Percentiles rank a stretch among this genome's conserved stretches.
These are phyloP conservation scores for Solanum appendiculatum DNA, from an alignment of 257 asterid species.

Conservation along the genomic window DNA sequence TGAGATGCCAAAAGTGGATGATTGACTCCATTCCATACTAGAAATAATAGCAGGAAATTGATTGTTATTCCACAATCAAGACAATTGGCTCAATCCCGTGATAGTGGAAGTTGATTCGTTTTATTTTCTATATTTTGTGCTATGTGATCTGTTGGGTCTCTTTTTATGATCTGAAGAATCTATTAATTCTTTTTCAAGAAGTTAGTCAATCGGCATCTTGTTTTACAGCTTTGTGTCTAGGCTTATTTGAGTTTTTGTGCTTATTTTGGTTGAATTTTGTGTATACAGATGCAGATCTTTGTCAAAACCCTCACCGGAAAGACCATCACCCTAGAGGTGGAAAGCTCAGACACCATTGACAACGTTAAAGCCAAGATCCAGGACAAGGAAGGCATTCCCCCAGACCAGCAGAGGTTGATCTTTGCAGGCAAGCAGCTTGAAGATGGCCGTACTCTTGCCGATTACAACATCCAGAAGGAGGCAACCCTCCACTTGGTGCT, in stretches of 20 bases:
- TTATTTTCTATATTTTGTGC: not conserved
- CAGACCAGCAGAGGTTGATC: conserved; percentile 36
- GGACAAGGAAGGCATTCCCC: conserved; percentile 38
- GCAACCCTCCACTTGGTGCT: conserved; percentile 43
- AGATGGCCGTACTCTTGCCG: conserved; percentile 39
- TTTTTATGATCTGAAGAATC: not conserved
- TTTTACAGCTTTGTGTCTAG: not conserved
- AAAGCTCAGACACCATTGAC: conserved; percentile 31
- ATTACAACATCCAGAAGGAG: conserved; percentile 51
- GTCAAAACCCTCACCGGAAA: conserved; percentile 22
- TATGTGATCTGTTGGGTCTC: not conserved
- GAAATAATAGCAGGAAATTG: not conserved
- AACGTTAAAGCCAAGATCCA: conserved; percentile 35
- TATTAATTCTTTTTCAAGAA: not conserved
- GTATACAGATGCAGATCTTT: conserved; percentile 39
- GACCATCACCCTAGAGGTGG: conserved; percentile 31
- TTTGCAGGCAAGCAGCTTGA: conserved; percentile 32
- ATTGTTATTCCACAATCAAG: not conserved
- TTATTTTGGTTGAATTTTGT: not conserved
- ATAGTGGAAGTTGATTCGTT: not conserved
- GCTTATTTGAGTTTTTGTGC: not conserved
- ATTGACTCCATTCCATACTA: not conserved
- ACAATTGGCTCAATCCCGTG: not conserved
- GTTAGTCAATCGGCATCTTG: not conserved
- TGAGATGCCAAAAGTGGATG: not conserved